These are phyloP conservation scores for Starmerella asiatica DNA, from an alignment of 805 yeast species.

Conservation along the genomic window DNA sequence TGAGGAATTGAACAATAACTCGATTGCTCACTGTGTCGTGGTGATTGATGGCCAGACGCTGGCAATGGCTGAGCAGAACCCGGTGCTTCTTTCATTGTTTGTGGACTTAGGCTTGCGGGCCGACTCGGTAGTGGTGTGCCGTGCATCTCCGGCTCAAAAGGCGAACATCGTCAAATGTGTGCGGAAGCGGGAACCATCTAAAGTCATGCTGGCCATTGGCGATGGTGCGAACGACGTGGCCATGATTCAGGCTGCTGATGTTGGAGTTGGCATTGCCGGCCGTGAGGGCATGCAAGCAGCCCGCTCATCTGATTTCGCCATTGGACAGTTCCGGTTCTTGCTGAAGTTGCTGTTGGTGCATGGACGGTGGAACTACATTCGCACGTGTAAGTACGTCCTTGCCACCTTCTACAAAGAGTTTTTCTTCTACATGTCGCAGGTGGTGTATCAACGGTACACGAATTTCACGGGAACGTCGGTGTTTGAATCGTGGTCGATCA, in stretches of 20 bases:
- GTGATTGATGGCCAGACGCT: conserved; percentile 92
- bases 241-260: conserved; percentile 99
- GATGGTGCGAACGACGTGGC: conserved; percentile 99
- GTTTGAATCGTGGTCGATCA: conserved; percentile 90
- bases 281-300: conserved; percentile 99
- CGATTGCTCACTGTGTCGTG: conserved; percentile 85
- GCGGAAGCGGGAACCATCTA: conserved; percentile 48
- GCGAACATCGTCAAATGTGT: conserved; percentile 76
- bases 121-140: conserved; percentile 85
- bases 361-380: conserved; percentile 86
- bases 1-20: conserved; percentile 55
- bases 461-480: conserved; percentile 85
- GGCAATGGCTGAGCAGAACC: conserved; percentile 55
- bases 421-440: conserved; percentile 77
- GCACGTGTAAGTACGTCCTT: conserved; percentile 82
- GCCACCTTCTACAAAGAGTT: conserved; percentile 93
- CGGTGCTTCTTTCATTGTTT: conserved; percentile 57
- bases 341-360: conserved; percentile 77
- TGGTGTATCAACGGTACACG: conserved; percentile 71
- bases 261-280: conserved; percentile 97
- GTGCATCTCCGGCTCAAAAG: conserved; percentile 95
- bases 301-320: conserved; percentile 82
- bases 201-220: conserved; percentile 90
- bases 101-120: conserved; percentile 74
- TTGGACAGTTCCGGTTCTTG: conserved; percentile 83